phyloP scores from a whole-genome alignment of 495 filamentous ascomycete genomes.

The Talaromyces stipitatus region DNA sequence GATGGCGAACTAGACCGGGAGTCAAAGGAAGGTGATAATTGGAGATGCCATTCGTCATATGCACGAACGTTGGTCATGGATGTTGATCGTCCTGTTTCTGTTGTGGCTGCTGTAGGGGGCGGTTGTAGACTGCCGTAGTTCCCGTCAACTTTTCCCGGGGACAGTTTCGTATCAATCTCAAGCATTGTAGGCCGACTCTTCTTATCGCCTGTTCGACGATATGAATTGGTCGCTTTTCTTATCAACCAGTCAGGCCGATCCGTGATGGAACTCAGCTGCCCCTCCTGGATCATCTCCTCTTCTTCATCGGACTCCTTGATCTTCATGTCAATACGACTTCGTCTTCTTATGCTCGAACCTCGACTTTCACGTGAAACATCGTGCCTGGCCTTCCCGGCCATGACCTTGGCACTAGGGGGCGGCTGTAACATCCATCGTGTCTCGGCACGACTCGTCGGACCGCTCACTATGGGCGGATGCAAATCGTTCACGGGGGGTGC shows the following conservation, averaged over 20 bases:
- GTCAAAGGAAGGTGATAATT: slow-evolving; percentile 14
- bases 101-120: not conserved
- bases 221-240: not conserved
- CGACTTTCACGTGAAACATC: slow-evolving; percentile 14
- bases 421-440: slow-evolving; percentile 89
- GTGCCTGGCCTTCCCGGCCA: slow-evolving; percentile 69
- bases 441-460: slow-evolving; percentile 56
- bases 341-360: slow-evolving; percentile 1
- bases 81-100: slow-evolving; percentile 12
- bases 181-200: slow-evolving; percentile 1
- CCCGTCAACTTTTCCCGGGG: not conserved
- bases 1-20: slow-evolving; percentile 29
- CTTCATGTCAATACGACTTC: not conserved
- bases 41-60: slow-evolving; percentile 17
- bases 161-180: not conserved
- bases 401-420: slow-evolving; percentile 73
- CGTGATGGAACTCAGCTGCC: not conserved
- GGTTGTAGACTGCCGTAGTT: not conserved
- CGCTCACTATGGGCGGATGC: slow-evolving; percentile 79
- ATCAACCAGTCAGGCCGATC: not conserved
- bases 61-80: not conserved
- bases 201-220: not conserved
- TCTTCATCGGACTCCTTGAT: slow-evolving; percentile 1
- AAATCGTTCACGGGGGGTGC: slow-evolving; percentile 80
- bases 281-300: slow-evolving; percentile 2